Evolutionary conservation across 768 basidiomycete species (phyloP), one percentile per base, ranked within the genome.

Genomic region (Podaxis pistillaris): DNA sequence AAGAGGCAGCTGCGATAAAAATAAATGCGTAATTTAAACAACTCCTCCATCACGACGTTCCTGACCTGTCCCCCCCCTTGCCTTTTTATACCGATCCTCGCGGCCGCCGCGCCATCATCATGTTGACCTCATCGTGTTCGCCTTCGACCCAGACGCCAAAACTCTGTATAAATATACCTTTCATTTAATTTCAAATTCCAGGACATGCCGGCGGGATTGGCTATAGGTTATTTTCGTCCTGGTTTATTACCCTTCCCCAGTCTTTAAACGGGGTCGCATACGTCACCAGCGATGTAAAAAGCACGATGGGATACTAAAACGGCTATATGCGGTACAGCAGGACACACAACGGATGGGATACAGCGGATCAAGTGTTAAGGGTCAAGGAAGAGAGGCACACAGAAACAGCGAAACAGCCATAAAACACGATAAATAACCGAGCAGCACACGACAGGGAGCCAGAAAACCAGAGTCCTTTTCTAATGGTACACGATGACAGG

Each of bases 381-480:
- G n/a, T 44, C 9, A 5, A 12, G 40, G 17, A 17, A 24, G 52
- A 54, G 33, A 24, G 36, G 38, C 17, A 56, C 24, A 56, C 2
- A 28, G 40, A 3, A 40, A 56, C 24, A 56, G 28, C 58, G 22
- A 59, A 49, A 24, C 36, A 52, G 30, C 22, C 36, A 59, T 59
- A 59, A 59, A 37, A 59, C 49, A 50, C 37, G 37, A 59, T 59
- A 59, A 59, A 59, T 59, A 59, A 19, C 40, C 41, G 15, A 38
- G 9, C 15, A 49, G 36, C 6, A 33, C 13, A 28, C 26, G 22
- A 51, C 17, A 22, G 12, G 54, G 19, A 4, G n/a, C 19, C 19
- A 22, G 9, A 12, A 15, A 37, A 49, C 22, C 49, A 50, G 19
- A 36, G 50, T 59, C 58, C 58, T 36, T 51, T 59, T 51, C 47